Base-by-base conservation (phyloP, 768 basidiomycete species). In the Pilatotrama ljubarskyi region DNA sequence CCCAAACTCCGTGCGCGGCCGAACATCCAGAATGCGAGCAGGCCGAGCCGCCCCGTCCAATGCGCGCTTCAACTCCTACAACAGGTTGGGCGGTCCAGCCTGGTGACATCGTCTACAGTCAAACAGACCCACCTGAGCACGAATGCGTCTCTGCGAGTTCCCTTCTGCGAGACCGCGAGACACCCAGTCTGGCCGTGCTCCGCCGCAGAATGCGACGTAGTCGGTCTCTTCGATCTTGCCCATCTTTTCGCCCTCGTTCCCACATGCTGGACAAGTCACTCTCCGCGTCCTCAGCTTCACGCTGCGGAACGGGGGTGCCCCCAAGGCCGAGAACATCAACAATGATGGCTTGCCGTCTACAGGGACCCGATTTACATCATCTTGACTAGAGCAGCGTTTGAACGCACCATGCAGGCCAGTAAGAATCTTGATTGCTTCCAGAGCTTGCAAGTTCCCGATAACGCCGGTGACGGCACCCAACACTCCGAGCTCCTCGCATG, bases 401-500 rank as follows among this genome's bases (percentile, higher is more conserved):
- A 29, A 67, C 76, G 43, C 67, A 88, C 90, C 86, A 66, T 87
- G 84, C 35, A 87, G 69, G 4, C 86, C 91, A 0, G 80, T 77
- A 41, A 93, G 77, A 52, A 92, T 79, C 73, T 91, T 93, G 74
- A 96, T 85, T 1, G 92, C 81, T 74, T 97, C 94, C 35, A 93
- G 71, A 5, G 95, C 95, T 78, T 97, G 95, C 69, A 95, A 73
- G 63, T 85, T 89, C 4, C 95, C 95, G 42, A 98, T 91, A 49
- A 93, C 77, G 1, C 96, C 96, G 0, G 93, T 92, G 1, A 97
- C 93, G 0, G 81, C 86, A 6, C 96, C 96, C 48, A 97, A 75
- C 5, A 98, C 87, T 1, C 96, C 95, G 4, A 86, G 79, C 69
- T 97, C 95, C 67, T 90, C 93, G 64, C 97, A 99, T 9, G 86